These are phyloP conservation scores for Ramaria sp. DNA, from an alignment of 768 basidiomycete genomes.

Conservation along the genomic window DNA sequence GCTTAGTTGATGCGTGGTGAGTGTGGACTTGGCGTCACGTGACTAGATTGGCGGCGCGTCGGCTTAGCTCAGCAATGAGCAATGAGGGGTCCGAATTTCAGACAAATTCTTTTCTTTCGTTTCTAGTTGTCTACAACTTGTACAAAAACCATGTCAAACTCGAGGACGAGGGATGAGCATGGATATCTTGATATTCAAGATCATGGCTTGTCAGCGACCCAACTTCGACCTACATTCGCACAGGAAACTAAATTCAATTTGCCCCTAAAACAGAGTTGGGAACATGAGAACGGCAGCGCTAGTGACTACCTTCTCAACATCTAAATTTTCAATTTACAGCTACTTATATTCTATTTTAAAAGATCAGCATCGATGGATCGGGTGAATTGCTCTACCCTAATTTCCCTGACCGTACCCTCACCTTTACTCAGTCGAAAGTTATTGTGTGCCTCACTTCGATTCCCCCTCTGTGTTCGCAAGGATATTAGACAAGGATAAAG, in stretches of 20 bases:
- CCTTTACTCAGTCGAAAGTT: conserved; percentile 61
- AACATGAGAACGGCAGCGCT: conserved; percentile 78
- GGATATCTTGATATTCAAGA: conserved; percentile 71
- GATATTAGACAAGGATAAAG: conserved; percentile 77
- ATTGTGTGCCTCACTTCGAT: conserved; percentile 90
- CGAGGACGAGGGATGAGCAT: conserved; percentile 25
- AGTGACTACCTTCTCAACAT: conserved; percentile 21
- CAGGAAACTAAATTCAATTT: conserved; percentile 4
- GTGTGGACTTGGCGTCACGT: too few species aligned
- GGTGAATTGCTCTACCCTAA: conserved; percentile 28
- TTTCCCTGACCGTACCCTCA: neutral
- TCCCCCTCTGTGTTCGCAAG: conserved; percentile 88
- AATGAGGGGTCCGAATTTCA: too few species aligned
- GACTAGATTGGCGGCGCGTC: too few species aligned
- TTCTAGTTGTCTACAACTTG: neutral
- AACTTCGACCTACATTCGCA: neutral
- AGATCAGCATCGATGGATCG: conserved; percentile 74
- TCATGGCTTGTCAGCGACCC: conserved; percentile 55
- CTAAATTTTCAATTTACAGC: neutral
- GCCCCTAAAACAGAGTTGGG: conserved; percentile 47
- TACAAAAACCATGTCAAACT: neutral
- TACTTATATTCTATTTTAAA: neutral
- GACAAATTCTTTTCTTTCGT: too few species aligned
- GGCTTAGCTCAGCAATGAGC: too few species aligned
- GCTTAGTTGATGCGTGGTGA: neutral